phyloP scores from a whole-genome alignment of 2,329 filamentous ascomycete species.

The Sphaerostilbella broomeana region DNA sequence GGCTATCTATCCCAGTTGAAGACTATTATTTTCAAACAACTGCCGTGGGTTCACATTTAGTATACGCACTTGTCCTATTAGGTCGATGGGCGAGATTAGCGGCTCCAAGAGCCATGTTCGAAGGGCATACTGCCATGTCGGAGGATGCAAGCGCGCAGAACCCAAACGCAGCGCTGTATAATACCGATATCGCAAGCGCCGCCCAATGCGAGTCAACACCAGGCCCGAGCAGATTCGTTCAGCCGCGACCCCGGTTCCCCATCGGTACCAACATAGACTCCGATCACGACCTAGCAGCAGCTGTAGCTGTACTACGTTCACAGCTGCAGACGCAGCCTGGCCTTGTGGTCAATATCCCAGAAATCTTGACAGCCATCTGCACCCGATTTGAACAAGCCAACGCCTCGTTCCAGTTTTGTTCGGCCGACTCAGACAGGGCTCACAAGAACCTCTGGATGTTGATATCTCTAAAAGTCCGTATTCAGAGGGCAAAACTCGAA shows the following conservation, averaged over 20 bases:
- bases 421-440: constrained; percentile 27
- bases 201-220: constrained; percentile 3
- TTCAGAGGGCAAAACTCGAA: constrained; percentile 40
- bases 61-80: constrained; percentile 45
- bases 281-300: constrained; percentile 34
- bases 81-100: constrained; percentile 45
- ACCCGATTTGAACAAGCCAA: constrained; percentile 39
- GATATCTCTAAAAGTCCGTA: constrained; percentile 40
- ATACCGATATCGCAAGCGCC: constrained; percentile 17
- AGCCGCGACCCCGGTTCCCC: constrained; percentile 1
- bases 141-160: constrained; percentile 19
- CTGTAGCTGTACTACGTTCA: constrained; percentile 34
- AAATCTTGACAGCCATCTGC: constrained; percentile 36
- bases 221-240: neutral
- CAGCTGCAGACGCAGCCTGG: constrained; percentile 39
- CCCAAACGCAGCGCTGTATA: constrained; percentile 15
- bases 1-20: constrained; percentile 36
- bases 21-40: constrained; percentile 42
- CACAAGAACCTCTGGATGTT: constrained; percentile 44
- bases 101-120: constrained; percentile 28
- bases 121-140: constrained; percentile 21
- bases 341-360: constrained; percentile 38
- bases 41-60: constrained; percentile 37
- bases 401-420: constrained; percentile 26
- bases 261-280: constrained; percentile 22